Percentiles rank a stretch among this genome's conserved stretches.
phyloP scores from a whole-genome alignment of 139 green algal species.

The Penium margaritaceum region DNA sequence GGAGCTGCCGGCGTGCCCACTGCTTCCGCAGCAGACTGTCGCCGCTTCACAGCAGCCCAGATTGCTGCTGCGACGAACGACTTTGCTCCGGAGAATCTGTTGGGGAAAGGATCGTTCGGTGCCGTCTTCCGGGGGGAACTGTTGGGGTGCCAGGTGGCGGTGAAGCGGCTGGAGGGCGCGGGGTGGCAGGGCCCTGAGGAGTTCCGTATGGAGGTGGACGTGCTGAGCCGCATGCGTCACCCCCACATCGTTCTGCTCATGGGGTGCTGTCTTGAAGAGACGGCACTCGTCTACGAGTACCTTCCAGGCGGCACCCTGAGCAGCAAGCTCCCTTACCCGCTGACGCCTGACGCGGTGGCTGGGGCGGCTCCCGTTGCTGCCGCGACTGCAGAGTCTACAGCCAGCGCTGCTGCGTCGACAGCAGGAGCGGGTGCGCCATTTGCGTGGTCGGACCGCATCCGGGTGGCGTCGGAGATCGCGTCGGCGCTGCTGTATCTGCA shows the following conservation, averaged over 20 bases:
- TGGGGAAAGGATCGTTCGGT: not conserved
- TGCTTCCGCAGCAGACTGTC: too few species aligned
- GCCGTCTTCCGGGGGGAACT: not conserved
- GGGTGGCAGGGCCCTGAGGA: conserved; percentile 3
- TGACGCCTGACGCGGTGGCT: not conserved
- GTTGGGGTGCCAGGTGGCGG: not conserved
- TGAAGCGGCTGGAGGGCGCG: not conserved
- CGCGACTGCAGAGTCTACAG: too few species aligned
- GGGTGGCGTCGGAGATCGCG: not conserved
- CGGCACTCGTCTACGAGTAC: conserved; percentile 4
- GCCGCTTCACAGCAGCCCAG: not conserved
- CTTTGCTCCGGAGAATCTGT: not conserved
- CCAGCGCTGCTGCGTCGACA: too few species aligned
- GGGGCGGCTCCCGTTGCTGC: too few species aligned
- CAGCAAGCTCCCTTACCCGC: not conserved
- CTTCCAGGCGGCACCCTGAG: not conserved
- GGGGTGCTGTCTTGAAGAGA: not conserved
- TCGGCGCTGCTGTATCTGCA: conserved; percentile 8
- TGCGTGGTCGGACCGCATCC: conserved; percentile 1
- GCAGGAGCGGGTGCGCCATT: too few species aligned
- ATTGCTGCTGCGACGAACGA: not conserved
- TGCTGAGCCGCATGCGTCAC: conserved; percentile 1
- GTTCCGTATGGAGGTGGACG: conserved; percentile 4
- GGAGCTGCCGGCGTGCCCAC: too few species aligned
- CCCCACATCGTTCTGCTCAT: conserved; percentile 10